Evolutionary conservation across 1,284 basidiomycete genomes (phyloP).

Genomic region (Exobasidium rhododendri): DNA sequence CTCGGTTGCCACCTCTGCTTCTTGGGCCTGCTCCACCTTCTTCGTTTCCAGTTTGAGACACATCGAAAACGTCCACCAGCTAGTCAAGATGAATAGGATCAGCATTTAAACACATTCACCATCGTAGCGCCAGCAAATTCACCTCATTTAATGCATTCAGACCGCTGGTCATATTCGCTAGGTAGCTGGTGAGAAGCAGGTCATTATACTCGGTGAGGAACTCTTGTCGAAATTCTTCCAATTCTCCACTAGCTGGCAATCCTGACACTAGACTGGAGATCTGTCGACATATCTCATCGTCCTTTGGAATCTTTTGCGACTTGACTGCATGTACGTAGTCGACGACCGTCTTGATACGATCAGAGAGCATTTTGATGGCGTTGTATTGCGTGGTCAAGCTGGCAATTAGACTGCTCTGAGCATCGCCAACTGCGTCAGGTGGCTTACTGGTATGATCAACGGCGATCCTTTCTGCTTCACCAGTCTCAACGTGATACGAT

Average conservation of each 20-base stretch:
- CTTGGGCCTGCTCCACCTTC: background rate
- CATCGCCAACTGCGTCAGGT: slow-evolving; percentile 70
- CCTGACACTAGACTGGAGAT: slow-evolving; percentile 80
- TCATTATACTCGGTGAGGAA: slow-evolving; percentile 74
- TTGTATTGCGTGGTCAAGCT: slow-evolving; percentile 86
- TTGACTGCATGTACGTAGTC: slow-evolving; percentile 61
- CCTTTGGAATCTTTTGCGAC: slow-evolving; percentile 23
- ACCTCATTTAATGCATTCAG: slow-evolving; percentile 85
- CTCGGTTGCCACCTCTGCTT: background rate
- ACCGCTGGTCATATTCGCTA: slow-evolving; percentile 82
- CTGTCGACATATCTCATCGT: slow-evolving; percentile 73
- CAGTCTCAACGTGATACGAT: slow-evolving; percentile 84
- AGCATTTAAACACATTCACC: background rate
- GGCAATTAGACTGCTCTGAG: slow-evolving; percentile 65
- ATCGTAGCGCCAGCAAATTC: slow-evolving; percentile 49
- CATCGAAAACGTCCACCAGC: slow-evolving; percentile 48
- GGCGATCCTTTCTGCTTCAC: slow-evolving; percentile 95
- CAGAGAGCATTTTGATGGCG: slow-evolving; percentile 91
- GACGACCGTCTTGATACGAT: slow-evolving; percentile 77
- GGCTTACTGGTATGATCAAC: slow-evolving; percentile 92
- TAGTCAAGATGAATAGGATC: slow-evolving; percentile 16
- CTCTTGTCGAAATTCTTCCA: slow-evolving; percentile 36
- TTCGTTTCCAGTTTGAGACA: slow-evolving; percentile 4
- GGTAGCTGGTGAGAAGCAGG: slow-evolving; percentile 83
- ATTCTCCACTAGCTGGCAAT: slow-evolving; percentile 24